A percentile compares a stretch with the other conserved stretches of the same genome.
Conservation (phyloP, 768 basidiomycete species). For the Pleurotus djamor region DNA sequence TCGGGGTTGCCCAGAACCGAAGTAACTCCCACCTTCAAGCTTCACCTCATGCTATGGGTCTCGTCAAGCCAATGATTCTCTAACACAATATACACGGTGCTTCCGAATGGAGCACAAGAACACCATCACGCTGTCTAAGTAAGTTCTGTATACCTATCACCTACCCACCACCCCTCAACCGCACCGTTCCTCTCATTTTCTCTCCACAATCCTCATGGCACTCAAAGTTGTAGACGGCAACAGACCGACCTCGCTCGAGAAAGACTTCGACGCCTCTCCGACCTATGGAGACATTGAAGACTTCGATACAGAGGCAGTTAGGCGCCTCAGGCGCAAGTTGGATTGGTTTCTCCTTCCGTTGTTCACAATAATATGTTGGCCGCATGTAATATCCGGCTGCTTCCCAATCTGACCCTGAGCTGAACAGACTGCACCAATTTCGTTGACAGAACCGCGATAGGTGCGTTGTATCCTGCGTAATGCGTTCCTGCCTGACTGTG, state of each 20-base stretch:
- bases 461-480: slow-evolving; percentile 2
- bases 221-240: neutral
- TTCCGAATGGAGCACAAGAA: neutral
- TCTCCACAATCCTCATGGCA: neutral
- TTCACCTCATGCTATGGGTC: neutral
- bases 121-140: neutral
- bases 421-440: slow-evolving; percentile 36
- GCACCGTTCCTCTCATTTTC: neutral
- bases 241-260: neutral
- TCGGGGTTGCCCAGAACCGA: no score
- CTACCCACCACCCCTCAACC: neutral
- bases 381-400: neutral
- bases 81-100: neutral
- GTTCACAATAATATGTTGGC: slow-evolving; percentile 37
- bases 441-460: slow-evolving; percentile 28
- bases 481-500: neutral
- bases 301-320: slow-evolving; percentile 31
- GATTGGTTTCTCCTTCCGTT: slow-evolving; percentile 32
- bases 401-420: neutral
- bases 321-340: slow-evolving; percentile 29
- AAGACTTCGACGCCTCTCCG: neutral
- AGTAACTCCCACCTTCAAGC: neutral
- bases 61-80: neutral
- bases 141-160: no score
- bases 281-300: neutral